phyloP scores from a whole-genome alignment of 1,139 yeast genomes.

The Yamadazyma dendronema region DNA sequence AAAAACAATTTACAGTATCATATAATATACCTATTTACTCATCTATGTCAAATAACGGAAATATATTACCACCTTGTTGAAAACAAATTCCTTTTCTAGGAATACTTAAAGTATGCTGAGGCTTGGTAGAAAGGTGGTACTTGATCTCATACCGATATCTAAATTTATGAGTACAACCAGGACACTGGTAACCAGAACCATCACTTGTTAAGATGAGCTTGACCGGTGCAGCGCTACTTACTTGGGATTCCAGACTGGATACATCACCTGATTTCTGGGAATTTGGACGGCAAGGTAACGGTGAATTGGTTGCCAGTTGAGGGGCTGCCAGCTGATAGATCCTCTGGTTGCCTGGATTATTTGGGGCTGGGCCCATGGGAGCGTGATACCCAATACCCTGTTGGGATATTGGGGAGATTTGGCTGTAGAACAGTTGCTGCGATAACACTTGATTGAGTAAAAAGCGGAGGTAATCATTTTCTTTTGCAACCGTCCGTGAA shows the following conservation, averaged over 20 bases:
- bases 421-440: background rate
- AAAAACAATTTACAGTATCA: too few relatives aligned
- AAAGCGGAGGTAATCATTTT: background rate
- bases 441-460: background rate
- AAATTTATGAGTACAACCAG: constrained; percentile 6
- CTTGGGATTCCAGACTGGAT: too few relatives aligned
- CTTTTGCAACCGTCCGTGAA: constrained; percentile 1
- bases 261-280: background rate
- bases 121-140: constrained; percentile 5
- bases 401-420: background rate
- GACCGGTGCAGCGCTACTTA: too few relatives aligned
- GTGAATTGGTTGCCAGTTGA: too few relatives aligned
- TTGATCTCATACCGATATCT: constrained; percentile 8
- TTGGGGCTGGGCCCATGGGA: too few relatives aligned
- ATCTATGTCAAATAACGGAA: constrained; percentile 9
- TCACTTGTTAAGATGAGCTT: too few relatives aligned
- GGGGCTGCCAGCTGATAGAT: too few relatives aligned
- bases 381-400: background rate
- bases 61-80: constrained; percentile 1
- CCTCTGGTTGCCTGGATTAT: too few relatives aligned
- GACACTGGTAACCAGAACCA: constrained; percentile 5
- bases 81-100: constrained; percentile 4
- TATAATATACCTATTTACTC: too few relatives aligned
- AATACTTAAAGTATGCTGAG: background rate
- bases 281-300: background rate